These are phyloP conservation scores for Monosporascus sp. DNA, from an alignment of 2,329 filamentous ascomycete genomes.

Conservation along the genomic window DNA sequence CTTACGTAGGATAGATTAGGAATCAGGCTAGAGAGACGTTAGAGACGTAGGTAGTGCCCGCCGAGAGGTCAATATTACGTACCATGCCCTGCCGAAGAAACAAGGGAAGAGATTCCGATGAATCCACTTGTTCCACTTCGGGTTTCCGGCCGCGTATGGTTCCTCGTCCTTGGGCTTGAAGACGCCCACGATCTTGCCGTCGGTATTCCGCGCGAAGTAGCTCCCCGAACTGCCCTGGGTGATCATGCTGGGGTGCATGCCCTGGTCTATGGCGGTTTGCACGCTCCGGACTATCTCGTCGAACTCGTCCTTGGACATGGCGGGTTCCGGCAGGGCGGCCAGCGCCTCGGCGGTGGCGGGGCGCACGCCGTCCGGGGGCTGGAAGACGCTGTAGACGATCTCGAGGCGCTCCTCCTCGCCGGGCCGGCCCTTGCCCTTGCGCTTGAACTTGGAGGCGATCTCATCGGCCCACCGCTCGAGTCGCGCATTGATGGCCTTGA, in stretches of 20 bases:
- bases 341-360: conserved; percentile 73
- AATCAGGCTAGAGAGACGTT: conserved; percentile 57
- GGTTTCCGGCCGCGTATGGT: conserved; percentile 92
- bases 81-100: conserved; percentile 90
- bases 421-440: conserved; percentile 65
- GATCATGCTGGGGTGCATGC: conserved; percentile 91
- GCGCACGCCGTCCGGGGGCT: conserved; percentile 80
- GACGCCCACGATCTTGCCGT: conserved; percentile 92
- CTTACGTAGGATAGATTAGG: conserved; percentile 97
- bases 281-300: conserved; percentile 87
- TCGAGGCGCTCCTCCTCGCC: conserved; percentile 82
- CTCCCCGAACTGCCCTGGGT: conserved; percentile 95
- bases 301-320: conserved; percentile 75
- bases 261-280: conserved; percentile 80
- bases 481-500: conserved; percentile 95
- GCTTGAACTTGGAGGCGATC: conserved; percentile 95
- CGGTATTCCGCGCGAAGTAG: conserved; percentile 89
- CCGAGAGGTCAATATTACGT: conserved; percentile 17
- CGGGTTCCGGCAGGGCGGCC: conserved; percentile 52
- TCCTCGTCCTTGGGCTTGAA: conserved; percentile 99
- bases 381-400: conserved; percentile 96
- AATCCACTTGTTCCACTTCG: conserved; percentile 99
- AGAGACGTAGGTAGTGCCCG: not conserved
- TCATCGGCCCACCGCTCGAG: conserved; percentile 97
- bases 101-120: conserved; percentile 96